Percentiles rank a stretch among this genome's conserved stretches.
Conservation (phyloP, 495 filamentous ascomycete genomes). For the Aspergillus carlsbadensis region DNA sequence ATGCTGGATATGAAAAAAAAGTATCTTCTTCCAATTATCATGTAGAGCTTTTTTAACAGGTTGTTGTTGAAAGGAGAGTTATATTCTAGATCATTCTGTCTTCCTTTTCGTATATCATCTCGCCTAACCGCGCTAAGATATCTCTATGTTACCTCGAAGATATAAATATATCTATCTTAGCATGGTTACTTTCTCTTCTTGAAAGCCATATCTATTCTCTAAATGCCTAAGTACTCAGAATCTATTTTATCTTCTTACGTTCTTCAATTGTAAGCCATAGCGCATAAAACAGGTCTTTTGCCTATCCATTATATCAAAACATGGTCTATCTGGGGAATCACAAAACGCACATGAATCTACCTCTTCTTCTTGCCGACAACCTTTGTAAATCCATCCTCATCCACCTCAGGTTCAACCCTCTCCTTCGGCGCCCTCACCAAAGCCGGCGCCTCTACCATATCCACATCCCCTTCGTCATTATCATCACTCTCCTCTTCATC, state of each 20-base stretch:
- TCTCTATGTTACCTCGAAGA: no score
- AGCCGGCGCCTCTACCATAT: constrained; percentile 73
- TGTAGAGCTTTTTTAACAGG: not conserved
- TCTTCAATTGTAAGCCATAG: not conserved
- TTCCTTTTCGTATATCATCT: no score
- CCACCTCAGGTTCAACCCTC: constrained; percentile 72
- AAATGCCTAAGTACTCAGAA: no score
- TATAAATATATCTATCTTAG: no score
- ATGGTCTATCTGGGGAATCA: constrained; percentile 10
- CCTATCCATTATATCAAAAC: constrained; percentile 6
- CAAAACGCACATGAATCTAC: constrained; percentile 22
- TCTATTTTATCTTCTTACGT: no score
- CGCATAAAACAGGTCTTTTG: constrained; percentile 1
- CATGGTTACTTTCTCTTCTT: no score
- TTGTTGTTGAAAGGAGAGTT: no score
- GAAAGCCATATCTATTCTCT: no score
- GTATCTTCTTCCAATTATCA: not conserved
- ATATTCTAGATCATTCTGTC: no score
- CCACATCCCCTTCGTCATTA: constrained; percentile 57
- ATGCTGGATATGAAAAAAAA: constrained; percentile 25
- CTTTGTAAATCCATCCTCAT: constrained; percentile 94
- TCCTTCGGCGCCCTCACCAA: constrained; percentile 58
- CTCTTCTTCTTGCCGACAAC: constrained; percentile 71
- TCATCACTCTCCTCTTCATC: constrained; percentile 61
- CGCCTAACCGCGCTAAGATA: no score